Percentiles rank a stretch among this genome's conserved stretches.
phyloP scores from a whole-genome alignment of 164 flowering plant genomes.

The Annona cherimola region DNA sequence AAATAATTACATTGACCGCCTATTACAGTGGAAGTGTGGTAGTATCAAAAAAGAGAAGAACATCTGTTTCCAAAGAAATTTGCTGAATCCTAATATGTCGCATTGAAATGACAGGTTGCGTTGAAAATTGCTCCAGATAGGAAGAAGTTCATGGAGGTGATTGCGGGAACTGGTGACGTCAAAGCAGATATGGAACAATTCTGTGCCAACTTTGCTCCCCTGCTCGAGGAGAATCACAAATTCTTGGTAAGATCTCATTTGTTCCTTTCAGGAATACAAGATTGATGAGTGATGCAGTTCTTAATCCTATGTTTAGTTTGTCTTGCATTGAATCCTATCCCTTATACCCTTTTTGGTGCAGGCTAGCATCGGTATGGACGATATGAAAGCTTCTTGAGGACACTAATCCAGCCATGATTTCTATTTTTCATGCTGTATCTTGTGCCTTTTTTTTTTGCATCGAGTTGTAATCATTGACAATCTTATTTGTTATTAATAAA shows the following conservation, averaged over 20 bases:
- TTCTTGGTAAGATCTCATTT: constrained; percentile 56
- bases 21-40: not conserved
- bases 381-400: constrained; percentile 31
- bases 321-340: not conserved
- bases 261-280: not conserved
- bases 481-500: no score
- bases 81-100: not conserved
- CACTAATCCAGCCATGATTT: not conserved
- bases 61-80: not conserved
- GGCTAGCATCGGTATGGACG: constrained; percentile 50
- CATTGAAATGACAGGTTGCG: constrained; percentile 47
- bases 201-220: constrained; percentile 54
- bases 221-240: constrained; percentile 77
- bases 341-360: constrained; percentile 18
- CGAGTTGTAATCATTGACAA: not conserved
- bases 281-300: no score
- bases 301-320: not conserved
- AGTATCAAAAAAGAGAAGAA: not conserved
- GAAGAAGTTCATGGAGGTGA: constrained; percentile 82
- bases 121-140: constrained; percentile 96
- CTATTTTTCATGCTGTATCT: not conserved
- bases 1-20: no score
- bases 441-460: not conserved
- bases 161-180: constrained; percentile 54
- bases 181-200: constrained; percentile 68